Base-by-base conservation (phyloP, 208 protist genomes). In the Leishmania guyanensis region DNA sequence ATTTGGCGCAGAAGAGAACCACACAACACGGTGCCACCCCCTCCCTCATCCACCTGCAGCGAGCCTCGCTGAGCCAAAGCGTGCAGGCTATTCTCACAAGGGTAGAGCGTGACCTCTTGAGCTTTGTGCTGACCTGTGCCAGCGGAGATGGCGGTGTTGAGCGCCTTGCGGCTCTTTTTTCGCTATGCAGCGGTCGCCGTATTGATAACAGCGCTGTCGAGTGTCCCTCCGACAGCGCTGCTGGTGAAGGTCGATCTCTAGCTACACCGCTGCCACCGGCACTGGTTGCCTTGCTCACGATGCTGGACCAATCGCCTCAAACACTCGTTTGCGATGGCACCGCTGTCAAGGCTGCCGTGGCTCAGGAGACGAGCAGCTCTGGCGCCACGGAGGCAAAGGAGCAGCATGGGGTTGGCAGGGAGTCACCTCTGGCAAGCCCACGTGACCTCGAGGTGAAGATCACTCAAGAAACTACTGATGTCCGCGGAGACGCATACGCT, bases 91-190 rank as follows among this genome's bases (percentile, higher is more conserved):
- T 39, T 14, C 58, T 77, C 22, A 79, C 77, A 10, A 56, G 33
- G 36, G 72, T 60, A n/a, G 82, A 85, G 51, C 60, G 70, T 22
- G 82, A 85, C 26, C 73, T 85, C 3, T 39, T 85, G 66, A 68
- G 6, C 33, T 85, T 81, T 58, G 72, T 85, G 62, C 73, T 85
- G 29, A 85, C 78, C 0, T 85, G 77, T n/a, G 77, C 70, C 26
- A 85, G 48, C 54, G 66, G 58, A 8, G 66, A 64, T 26, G 65
- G 75, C 56, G 33, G 48, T 39, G 75, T 20, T 26, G 58, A 75
- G 5, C 62, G 62, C 66, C 36, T 51, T 46, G n/a, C 51, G 17
- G 72, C 17, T 20, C 74, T 83, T 2, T 10, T 70, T n/a, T 43
- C 75, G 29, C 54, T 84, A 46, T 46, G 72, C 29, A 22, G 10